Percentiles rank a stretch among this genome's conserved stretches.
Evolutionary conservation across 768 basidiomycete species (phyloP).

Genomic region (Trametes coccinea): DNA sequence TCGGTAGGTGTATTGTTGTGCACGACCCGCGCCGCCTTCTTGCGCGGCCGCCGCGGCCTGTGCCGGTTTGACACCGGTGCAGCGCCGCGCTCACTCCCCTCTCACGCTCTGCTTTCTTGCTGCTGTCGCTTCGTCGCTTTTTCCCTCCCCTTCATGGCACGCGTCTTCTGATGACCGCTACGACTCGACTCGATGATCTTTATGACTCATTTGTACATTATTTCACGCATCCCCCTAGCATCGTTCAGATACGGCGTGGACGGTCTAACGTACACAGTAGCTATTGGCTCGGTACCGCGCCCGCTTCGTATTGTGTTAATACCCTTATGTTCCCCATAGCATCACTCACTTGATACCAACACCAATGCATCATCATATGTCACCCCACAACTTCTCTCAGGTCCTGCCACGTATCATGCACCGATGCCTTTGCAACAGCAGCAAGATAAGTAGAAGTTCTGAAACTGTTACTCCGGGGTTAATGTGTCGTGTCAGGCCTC

Average conservation of each 20-base stretch:
- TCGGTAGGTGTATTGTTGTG: slow-evolving; percentile 18
- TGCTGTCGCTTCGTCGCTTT: slow-evolving; percentile 11
- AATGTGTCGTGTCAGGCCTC: too few species aligned
- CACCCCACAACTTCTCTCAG: not conserved
- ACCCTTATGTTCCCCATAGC: slow-evolving; percentile 3
- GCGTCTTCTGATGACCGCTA: slow-evolving; percentile 10
- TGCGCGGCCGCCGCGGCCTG: not conserved
- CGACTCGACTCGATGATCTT: slow-evolving; percentile 22
- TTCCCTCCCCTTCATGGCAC: not conserved
- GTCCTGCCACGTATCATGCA: not conserved
- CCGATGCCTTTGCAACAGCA: not conserved
- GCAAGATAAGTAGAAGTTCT: not conserved
- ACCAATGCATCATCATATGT: slow-evolving; percentile 7
- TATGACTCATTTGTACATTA: slow-evolving; percentile 23
- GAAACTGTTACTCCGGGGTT: not conserved
- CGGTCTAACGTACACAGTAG: slow-evolving; percentile 17
- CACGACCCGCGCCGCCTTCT: not conserved
- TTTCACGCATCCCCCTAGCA: slow-evolving; percentile 11
- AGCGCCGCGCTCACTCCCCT: not conserved
- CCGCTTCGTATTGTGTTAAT: slow-evolving; percentile 13
- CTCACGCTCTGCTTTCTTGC: slow-evolving; percentile 14
- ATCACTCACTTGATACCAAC: slow-evolving; percentile 5
- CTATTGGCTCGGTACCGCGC: slow-evolving; percentile 15
- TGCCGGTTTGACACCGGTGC: slow-evolving; percentile 22
- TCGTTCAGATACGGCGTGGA: slow-evolving; percentile 6